Evolutionary conservation across 768 basidiomycete species (phyloP).

Genomic region (Calocera viscosa): DNA sequence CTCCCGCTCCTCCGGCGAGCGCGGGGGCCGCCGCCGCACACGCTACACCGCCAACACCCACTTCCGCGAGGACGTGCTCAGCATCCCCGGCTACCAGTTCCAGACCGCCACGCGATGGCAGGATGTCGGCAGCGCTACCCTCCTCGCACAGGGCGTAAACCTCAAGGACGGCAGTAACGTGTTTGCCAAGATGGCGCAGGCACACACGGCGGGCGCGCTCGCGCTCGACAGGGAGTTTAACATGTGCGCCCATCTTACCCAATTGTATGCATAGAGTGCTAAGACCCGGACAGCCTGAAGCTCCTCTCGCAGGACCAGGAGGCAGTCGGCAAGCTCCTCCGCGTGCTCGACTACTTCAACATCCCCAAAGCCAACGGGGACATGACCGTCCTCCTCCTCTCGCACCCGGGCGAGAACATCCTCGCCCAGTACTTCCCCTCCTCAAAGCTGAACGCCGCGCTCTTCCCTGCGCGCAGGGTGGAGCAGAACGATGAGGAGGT

Average conservation of each 20-base stretch:
- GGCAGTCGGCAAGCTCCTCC: slow-evolving; percentile 38
- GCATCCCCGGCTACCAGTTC: not conserved
- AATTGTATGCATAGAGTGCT: not conserved
- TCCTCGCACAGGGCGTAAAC: slow-evolving; percentile 54
- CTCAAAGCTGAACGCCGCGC: slow-evolving; percentile 50
- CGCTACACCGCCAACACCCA: not conserved
- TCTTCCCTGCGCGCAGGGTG: slow-evolving; percentile 32
- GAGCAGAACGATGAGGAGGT: slow-evolving; percentile 9
- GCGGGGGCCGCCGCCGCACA: not conserved
- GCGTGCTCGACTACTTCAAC: slow-evolving; percentile 52
- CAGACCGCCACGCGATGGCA: slow-evolving; percentile 50
- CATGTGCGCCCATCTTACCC: slow-evolving; percentile 25
- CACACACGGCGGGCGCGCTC: slow-evolving; percentile 60
- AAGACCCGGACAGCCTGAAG: slow-evolving; percentile 26
- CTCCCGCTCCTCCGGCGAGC: not conserved
- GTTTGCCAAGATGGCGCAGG: slow-evolving; percentile 60
- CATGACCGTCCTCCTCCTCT: slow-evolving; percentile 57
- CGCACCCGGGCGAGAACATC: slow-evolving; percentile 55
- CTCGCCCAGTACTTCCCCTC: slow-evolving; percentile 60
- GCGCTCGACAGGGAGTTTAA: slow-evolving; percentile 61
- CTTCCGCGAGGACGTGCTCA: not conserved
- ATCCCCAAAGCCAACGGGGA: slow-evolving; percentile 55
- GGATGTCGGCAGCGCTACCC: slow-evolving; percentile 60
- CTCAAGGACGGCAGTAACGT: slow-evolving; percentile 57
- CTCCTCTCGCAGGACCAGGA: slow-evolving; percentile 40